These are phyloP conservation scores for Thelonectria discophora DNA, from an alignment of 2,329 filamentous ascomycete genomes.

Conservation along the genomic window DNA sequence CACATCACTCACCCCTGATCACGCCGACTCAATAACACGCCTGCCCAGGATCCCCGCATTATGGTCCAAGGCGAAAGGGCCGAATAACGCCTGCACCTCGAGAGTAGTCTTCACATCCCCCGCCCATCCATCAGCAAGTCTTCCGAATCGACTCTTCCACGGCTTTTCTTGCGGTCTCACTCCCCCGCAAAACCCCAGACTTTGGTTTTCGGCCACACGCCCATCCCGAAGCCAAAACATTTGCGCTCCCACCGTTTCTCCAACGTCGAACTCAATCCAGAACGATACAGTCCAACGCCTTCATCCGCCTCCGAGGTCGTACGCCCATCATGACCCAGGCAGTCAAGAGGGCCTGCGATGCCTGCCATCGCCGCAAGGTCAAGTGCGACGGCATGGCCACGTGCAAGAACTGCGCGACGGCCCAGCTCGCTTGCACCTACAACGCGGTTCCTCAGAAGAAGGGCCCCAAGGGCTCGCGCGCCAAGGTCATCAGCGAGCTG, in stretches of 20 bases:
- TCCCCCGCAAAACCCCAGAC: constrained; percentile 47
- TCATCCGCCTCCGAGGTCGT: constrained; percentile 16
- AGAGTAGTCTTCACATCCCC: constrained; percentile 36
- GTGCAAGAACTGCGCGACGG: constrained; percentile 74
- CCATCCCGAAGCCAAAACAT: constrained; percentile 26
- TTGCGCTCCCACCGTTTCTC: neutral
- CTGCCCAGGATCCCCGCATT: constrained; percentile 43
- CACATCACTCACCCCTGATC: constrained; percentile 20
- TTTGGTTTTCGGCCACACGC: constrained; percentile 33
- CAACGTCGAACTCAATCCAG: constrained; percentile 26
- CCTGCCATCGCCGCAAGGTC: constrained; percentile 78
- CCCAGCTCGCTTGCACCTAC: constrained; percentile 75
- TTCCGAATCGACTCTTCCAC: constrained; percentile 37
- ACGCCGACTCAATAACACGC: constrained; percentile 19
- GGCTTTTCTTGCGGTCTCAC: constrained; percentile 30
- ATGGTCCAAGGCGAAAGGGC: constrained; percentile 48
- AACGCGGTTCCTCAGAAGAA: constrained; percentile 80
- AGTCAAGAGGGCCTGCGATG: constrained; percentile 73
- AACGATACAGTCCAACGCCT: constrained; percentile 13
- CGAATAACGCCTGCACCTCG: constrained; percentile 49
- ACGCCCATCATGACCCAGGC: constrained; percentile 53
- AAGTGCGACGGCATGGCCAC: constrained; percentile 77
- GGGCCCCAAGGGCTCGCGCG: constrained; percentile 76
- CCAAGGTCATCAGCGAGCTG: constrained; percentile 79
- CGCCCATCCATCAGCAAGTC: constrained; percentile 34